Conservation (phyloP, 1,139 yeast genomes). For the Lipomyces yarrowii region DNA sequence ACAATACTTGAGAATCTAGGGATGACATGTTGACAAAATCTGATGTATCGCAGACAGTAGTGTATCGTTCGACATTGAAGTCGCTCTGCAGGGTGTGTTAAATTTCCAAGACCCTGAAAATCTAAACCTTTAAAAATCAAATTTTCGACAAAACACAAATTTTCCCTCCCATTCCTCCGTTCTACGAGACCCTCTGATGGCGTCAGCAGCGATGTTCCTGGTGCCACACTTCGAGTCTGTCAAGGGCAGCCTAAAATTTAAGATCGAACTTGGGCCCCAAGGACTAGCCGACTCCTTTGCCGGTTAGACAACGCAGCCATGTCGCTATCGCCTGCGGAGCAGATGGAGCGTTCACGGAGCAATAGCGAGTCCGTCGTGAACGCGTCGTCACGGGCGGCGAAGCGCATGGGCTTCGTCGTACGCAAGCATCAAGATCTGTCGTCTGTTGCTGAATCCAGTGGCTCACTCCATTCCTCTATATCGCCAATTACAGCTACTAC, state of each 20-base stretch:
- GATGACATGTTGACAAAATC: slow-evolving; percentile 37
- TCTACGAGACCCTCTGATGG: no score
- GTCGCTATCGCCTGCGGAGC: slow-evolving; percentile 22
- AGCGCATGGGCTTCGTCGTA: slow-evolving; percentile 70
- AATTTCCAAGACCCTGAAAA: no score
- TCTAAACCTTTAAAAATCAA: no score
- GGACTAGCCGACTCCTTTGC: neutral
- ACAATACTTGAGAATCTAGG: slow-evolving; percentile 46
- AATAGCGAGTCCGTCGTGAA: slow-evolving; percentile 56
- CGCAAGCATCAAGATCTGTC: slow-evolving; percentile 45
- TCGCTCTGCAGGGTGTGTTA: neutral
- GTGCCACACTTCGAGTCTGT: neutral
- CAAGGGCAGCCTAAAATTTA: neutral
- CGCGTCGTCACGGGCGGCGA: slow-evolving; percentile 56
- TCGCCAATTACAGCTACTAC: neutral
- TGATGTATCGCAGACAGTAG: neutral
- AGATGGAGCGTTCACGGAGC: slow-evolving; percentile 54
- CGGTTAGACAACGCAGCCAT: slow-evolving; percentile 3
- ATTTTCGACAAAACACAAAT: no score
- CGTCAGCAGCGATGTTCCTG: neutral
- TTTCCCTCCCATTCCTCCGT: no score
- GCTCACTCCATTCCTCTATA: slow-evolving; percentile 6
- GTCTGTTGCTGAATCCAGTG: slow-evolving; percentile 31
- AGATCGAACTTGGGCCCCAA: no score
- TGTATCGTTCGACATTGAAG: neutral